Percentiles rank a stretch among this genome's conserved stretches.
Conservation (phyloP, 768 basidiomycete genomes). For the Termitomyces sp. region DNA sequence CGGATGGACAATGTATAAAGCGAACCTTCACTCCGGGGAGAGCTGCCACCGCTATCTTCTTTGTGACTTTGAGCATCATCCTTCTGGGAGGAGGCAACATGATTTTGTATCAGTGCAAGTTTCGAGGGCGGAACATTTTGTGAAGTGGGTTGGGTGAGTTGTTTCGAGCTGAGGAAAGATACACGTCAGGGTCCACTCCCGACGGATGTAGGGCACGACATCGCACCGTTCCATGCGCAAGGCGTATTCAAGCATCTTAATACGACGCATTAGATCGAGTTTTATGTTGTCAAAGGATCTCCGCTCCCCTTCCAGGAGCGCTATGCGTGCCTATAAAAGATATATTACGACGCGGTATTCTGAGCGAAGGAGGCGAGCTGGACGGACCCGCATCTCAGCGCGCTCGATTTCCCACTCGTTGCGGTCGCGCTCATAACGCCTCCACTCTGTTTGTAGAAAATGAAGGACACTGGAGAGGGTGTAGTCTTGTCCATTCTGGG, state of each 20-base stretch:
- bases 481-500: constrained; percentile 87
- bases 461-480: constrained; percentile 93
- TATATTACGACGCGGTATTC: constrained; percentile 26
- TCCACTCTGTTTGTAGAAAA: constrained; percentile 97
- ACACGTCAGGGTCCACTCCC: constrained; percentile 30
- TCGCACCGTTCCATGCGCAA: constrained; percentile 88
- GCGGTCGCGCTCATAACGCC: constrained; percentile 94
- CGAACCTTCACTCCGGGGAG: constrained; percentile 80
- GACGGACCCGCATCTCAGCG: constrained; percentile 94
- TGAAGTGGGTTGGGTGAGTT: constrained; percentile 58
- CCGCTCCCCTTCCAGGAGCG: constrained; percentile 94
- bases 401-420: constrained; percentile 99
- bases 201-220: constrained; percentile 23
- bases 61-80: constrained; percentile 74
- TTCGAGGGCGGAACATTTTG: constrained; percentile 65
- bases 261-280: constrained; percentile 91
- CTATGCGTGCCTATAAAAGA: constrained; percentile 80
- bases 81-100: constrained; percentile 52
- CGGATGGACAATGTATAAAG: not conserved
- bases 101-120: constrained; percentile 55
- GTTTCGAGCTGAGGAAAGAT: constrained; percentile 62
- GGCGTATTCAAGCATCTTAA: constrained; percentile 99
- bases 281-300: constrained; percentile 97
- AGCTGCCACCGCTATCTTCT: constrained; percentile 77
- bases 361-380: constrained; percentile 11